Evolutionary conservation across 2,329 filamentous ascomycete genomes (phyloP).

Genomic region (Claviceps citrina): DNA sequence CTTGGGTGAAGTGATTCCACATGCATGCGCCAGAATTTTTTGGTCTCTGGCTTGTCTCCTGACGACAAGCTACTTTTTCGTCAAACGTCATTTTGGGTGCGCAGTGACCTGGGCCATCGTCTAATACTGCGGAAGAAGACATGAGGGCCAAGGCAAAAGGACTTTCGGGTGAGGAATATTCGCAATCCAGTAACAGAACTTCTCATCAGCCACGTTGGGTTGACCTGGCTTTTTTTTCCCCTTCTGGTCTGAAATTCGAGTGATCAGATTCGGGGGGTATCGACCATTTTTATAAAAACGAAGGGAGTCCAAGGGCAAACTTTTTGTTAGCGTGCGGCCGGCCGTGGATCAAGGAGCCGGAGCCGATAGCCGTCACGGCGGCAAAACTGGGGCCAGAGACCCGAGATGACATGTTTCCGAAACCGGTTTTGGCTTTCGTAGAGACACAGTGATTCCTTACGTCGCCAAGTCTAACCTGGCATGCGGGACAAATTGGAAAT

Average conservation of each 20-base stretch:
- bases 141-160: too few species aligned
- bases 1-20: slow-evolving; percentile 10
- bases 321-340: not conserved
- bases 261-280: not conserved
- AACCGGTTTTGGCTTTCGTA: not conserved
- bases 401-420: not conserved
- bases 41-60: not conserved
- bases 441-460: too few species aligned
- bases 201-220: too few species aligned
- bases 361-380: slow-evolving; percentile 5
- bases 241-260: too few species aligned
- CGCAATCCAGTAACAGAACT: not conserved
- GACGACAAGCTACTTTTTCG: not conserved
- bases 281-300: not conserved
- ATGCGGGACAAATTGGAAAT: too few species aligned
- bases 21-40: not conserved
- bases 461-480: too few species aligned
- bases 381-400: not conserved
- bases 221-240: not conserved
- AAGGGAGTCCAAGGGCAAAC: not conserved
- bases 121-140: not conserved
- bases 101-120: not conserved
- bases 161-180: not conserved
- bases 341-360: not conserved
- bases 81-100: not conserved